Evolutionary conservation across 805 yeast genomes (phyloP).

Genomic region (Candida tibetensis): DNA sequence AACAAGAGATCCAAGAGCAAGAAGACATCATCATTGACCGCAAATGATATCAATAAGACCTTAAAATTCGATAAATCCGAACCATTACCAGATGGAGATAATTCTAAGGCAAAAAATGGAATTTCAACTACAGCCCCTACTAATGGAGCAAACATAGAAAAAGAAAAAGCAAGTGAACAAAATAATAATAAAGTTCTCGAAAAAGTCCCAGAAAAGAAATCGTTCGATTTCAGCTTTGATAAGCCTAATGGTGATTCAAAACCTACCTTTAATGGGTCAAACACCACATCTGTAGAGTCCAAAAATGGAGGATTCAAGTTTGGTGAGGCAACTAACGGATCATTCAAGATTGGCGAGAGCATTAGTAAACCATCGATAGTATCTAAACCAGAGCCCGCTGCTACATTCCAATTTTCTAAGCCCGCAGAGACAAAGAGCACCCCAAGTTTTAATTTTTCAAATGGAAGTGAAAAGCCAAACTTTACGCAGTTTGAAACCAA

Average conservation of each 20-base stretch:
- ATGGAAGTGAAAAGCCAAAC: neutral
- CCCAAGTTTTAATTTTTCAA: neutral
- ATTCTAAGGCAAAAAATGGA: neutral
- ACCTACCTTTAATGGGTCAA: neutral
- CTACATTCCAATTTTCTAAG: neutral
- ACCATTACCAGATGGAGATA: slow-evolving; percentile 15
- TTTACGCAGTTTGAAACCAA: neutral
- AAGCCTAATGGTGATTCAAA: neutral
- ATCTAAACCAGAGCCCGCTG: neutral
- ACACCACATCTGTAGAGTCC: neutral
- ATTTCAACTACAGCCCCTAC: neutral
- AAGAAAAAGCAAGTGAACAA: neutral
- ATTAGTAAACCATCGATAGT: no score
- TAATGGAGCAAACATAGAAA: neutral
- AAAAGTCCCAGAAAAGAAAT: slow-evolving; percentile 3
- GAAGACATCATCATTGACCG: slow-evolving; percentile 16
- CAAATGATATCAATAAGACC: slow-evolving; percentile 37
- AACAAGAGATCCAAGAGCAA: slow-evolving; percentile 8
- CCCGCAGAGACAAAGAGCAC: neutral
- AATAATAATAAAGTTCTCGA: neutral
- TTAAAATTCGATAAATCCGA: slow-evolving; percentile 32
- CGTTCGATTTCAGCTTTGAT: slow-evolving; percentile 5
- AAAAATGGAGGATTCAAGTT: neutral
- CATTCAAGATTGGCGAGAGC: neutral
- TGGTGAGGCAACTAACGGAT: neutral